Percentiles rank a stretch among this genome's conserved stretches.
These are phyloP conservation scores for Pyricularia sp. DNA, from an alignment of 2,329 filamentous ascomycete species.

Conservation along the genomic window DNA sequence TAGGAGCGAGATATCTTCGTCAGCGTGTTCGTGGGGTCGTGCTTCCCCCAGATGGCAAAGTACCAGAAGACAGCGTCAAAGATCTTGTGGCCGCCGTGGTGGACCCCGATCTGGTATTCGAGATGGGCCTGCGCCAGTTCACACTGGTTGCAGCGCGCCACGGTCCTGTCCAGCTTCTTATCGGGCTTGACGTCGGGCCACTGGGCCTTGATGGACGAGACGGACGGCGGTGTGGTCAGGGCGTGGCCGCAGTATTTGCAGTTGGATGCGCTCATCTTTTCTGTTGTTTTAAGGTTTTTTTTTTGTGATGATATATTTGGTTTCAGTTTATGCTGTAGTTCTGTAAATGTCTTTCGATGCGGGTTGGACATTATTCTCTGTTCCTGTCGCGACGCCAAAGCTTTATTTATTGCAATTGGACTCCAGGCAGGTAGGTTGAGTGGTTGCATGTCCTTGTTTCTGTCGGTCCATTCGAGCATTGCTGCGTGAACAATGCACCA, in stretches of 20 bases:
- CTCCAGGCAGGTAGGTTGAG: background rate
- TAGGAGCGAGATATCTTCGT: background rate
- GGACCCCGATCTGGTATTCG: background rate
- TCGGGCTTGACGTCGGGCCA: background rate
- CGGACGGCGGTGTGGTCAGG: background rate
- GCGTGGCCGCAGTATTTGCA: background rate
- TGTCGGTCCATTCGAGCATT: background rate
- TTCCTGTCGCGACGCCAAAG: no score
- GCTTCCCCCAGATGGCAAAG: constrained; percentile 4
- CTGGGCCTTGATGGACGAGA: background rate
- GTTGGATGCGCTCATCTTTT: background rate
- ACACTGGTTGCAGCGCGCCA: constrained; percentile 69
- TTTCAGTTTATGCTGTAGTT: background rate
- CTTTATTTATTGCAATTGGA: background rate
- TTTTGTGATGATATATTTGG: background rate
- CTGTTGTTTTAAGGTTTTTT: background rate
- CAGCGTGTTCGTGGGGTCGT: background rate
- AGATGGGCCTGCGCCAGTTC: constrained; percentile 45
- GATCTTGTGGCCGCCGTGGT: constrained; percentile 7
- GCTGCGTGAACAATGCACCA: background rate
- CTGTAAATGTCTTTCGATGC: background rate
- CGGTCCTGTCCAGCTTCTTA: constrained; percentile 8
- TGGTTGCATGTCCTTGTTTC: background rate
- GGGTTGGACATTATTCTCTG: background rate
- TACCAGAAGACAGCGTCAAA: constrained; percentile 24